phyloP scores from a whole-genome alignment of 768 basidiomycete genomes.

The Kondoa subrosea region DNA sequence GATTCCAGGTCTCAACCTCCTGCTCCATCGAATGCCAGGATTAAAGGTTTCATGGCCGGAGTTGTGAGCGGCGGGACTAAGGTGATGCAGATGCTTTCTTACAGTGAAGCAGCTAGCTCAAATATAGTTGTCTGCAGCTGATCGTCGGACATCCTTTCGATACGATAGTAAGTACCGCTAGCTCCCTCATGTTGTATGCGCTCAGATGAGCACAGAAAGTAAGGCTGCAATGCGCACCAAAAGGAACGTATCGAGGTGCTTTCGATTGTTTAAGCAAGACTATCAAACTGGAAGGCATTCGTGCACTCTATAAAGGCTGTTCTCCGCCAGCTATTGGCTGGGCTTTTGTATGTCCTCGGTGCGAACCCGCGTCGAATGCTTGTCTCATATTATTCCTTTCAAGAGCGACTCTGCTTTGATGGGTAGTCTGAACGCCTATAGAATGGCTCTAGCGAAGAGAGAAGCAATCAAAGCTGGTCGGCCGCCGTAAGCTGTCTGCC shows the following conservation, averaged over 20 bases:
- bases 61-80: not conserved
- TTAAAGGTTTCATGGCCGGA: not conserved
- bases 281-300: not conserved
- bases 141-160: not conserved
- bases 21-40: not conserved
- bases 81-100: not conserved
- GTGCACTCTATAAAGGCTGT: not conserved
- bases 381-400: too few relatives aligned
- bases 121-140: not conserved
- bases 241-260: not conserved
- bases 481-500: not conserved
- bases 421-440: not conserved
- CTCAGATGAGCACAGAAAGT: too few relatives aligned
- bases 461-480: not conserved
- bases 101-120: not conserved
- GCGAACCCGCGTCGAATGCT: not conserved
- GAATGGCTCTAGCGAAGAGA: not conserved
- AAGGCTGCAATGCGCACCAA: not conserved
- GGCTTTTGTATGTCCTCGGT: too few relatives aligned
- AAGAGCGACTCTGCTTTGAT: too few relatives aligned
- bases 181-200: too few relatives aligned
- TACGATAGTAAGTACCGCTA: too few relatives aligned
- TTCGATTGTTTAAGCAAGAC: not conserved
- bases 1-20: not conserved
- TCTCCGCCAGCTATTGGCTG: not conserved